Evolutionary conservation across 2,329 filamentous ascomycete species (phyloP), one percentile per base, ranked within the genome.

Genomic region (Monilinia laxa): DNA sequence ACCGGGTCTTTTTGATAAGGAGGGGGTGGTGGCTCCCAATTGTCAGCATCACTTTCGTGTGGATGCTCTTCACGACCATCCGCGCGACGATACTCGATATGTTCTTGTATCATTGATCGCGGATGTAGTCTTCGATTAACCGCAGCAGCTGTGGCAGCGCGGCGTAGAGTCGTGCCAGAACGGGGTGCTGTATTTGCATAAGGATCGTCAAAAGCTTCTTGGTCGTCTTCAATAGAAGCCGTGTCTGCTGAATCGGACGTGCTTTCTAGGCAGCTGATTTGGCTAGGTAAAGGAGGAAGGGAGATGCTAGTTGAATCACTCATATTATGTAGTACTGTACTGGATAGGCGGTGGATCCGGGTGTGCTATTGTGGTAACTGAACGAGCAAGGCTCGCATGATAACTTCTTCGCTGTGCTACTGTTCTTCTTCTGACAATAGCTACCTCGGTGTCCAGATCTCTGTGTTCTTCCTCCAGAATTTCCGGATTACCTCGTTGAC

Each of bases 41-140:
- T 92, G 73, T 95, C 92, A 4, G 91, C 91, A 75, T 95, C 91
- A 70, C 91, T 94, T 77, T 95, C 91, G 76, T 95, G 91, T 4
- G 91, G 91, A 71, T 92, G 84, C 73, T 93, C 89, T 53, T 85
- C 82, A 53, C 88, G 83, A 9, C 88, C 87, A 77, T 91, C 88
- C 18, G 89, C 88, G 56, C 89, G 84, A 55, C 87, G 85, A 74
- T 90, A 90, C 71, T 88, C 79, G 56, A 87, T 82, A 51, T 79
- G 82, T 1, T 86, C 80, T 72, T 81, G 79, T 71, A 84, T 79
- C 64, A 84, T 78, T 52, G 85, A 79, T 59, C 83, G 80, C 70
- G 86, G 87, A 70, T 92, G 83, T 58, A 90, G 83, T 31, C 86
- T 84, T 65, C 90, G 87, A 71, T 87, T 92, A 16, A 87, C 86